A percentile compares a stretch with the other conserved stretches of the same genome.
These are phyloP conservation scores for Solanum sitiens DNA, from an alignment of 257 asterid genomes.

Conservation along the genomic window DNA sequence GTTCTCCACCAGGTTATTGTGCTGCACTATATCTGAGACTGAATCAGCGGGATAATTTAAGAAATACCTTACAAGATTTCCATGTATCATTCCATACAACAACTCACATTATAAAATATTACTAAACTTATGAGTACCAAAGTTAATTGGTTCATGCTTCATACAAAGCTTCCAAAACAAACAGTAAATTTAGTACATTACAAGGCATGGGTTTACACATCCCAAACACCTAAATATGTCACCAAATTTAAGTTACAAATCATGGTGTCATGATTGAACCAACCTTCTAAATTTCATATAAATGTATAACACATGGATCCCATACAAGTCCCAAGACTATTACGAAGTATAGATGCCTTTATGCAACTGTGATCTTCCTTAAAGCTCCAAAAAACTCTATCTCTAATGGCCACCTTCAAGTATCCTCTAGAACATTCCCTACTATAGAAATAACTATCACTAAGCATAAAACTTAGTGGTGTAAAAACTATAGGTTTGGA, in stretches of 20 bases:
- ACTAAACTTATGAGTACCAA: background rate
- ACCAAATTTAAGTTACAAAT: background rate
- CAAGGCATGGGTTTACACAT: background rate
- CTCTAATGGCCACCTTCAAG: background rate
- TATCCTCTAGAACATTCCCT: background rate
- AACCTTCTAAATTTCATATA: background rate
- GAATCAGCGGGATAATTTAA: background rate
- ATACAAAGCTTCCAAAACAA: background rate
- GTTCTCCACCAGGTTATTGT: conserved; percentile 36
- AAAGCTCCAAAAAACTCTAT: background rate
- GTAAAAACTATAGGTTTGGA: background rate
- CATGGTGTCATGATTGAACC: background rate
- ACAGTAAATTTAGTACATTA: background rate
- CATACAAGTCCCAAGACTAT: background rate
- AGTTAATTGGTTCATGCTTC: background rate
- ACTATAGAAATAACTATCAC: background rate
- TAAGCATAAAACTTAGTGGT: background rate
- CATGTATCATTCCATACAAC: background rate
- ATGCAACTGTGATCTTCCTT: background rate
- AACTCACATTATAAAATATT: background rate
- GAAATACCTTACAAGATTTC: background rate
- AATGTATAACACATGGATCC: background rate
- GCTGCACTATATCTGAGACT: conserved; percentile 66
- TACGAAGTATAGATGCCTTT: background rate
- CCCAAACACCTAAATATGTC: background rate